Base-by-base conservation (phyloP, 345 rosid species). In the Eucalyptus sp. region DNA sequence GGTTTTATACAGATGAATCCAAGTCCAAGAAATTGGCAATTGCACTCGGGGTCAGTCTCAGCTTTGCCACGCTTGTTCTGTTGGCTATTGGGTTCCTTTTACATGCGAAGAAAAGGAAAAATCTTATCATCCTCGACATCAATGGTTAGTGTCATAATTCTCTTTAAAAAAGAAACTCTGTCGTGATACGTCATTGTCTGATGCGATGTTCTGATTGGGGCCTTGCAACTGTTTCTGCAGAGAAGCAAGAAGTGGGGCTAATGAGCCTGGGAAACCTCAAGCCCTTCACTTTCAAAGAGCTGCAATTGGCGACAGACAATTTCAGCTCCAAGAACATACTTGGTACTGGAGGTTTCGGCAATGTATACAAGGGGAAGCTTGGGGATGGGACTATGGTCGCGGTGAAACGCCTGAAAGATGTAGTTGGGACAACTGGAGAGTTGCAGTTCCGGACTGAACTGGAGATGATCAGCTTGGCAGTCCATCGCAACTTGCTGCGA, bases 381-480 rank as follows among this genome's bases (percentile, higher is more conserved):
- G 97, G 92, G 27, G 96, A 95, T 71, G 98, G 97, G 62, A 93
- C 95, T 2, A 29, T 92, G 92, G 94, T 96, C 90, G 99, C 99
- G 1, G 99, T 97, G 88, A 97, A 97, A 90, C 92, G 99, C 88
- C 90, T 96, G 17, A 97, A 97, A 92, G 98, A 96, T 90, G 88
- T 95, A 71, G 92, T 94, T 14, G 99, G 99, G 86, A 88, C 95
- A 27, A 91, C 95, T 54, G 99, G 99, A 52, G 98, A 96, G 16
- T 94, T 97, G 15, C 99, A 96, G 91, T 97, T 97, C 92, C 93
- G 96, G 88, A 97, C 99, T 7, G 99, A 97, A 89, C 90, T 97
- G 91, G 99, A 95, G 92, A 96, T 97, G 98, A 96, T 97, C 90
- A 97, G 99, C 93, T 94, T 97, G 92, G 99, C 99, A 1, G 99